Percentiles rank a stretch among this genome's conserved stretches.
Conservation (phyloP, 306 rosid genomes). For the Notholithocarpus densiflorus region DNA sequence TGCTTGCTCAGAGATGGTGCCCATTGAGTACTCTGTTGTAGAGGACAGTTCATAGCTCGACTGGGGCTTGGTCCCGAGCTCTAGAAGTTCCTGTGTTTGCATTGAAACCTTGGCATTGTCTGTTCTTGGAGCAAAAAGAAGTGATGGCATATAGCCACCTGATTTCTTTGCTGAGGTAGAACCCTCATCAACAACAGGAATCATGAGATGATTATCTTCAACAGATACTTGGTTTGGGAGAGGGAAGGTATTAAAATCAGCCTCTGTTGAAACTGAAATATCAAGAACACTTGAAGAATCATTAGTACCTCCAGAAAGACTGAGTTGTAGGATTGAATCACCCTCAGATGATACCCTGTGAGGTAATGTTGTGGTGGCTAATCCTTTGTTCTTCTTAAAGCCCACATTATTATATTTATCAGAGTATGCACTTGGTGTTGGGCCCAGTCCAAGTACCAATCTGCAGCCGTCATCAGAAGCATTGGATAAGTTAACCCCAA, state of each 20-base stretch:
- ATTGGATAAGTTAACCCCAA: constrained; percentile 43
- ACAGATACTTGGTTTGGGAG: constrained; percentile 44
- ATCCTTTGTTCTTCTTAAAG: constrained; percentile 45
- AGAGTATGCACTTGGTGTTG: constrained; percentile 70
- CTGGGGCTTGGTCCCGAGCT: constrained; percentile 38
- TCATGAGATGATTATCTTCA: constrained; percentile 37
- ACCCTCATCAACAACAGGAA: constrained; percentile 86
- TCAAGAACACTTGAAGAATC: constrained; percentile 61
- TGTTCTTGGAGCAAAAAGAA: constrained; percentile 80
- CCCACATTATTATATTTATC: constrained; percentile 48
- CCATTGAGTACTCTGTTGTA: constrained; percentile 49
- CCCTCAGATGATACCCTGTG: constrained; percentile 51
- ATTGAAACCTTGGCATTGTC: constrained; percentile 32
- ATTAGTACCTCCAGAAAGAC: constrained; percentile 78
- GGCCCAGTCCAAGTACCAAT: constrained; percentile 94
- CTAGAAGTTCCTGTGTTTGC: constrained; percentile 39
- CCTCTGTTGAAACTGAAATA: constrained; percentile 55
- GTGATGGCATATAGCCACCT: constrained; percentile 93
- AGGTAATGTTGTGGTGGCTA: constrained; percentile 30
- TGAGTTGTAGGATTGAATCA: constrained; percentile 83
- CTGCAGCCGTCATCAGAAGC: constrained; percentile 79
- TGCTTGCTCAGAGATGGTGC: constrained; percentile 44
- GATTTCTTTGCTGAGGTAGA: constrained; percentile 91
- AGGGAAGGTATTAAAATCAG: constrained; percentile 39
- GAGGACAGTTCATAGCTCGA: constrained; percentile 43